Evolutionary conservation across 2,329 filamentous ascomycete genomes (phyloP), one percentile per base, ranked within the genome.

Genomic region (Arthrobotrys iridis): DNA sequence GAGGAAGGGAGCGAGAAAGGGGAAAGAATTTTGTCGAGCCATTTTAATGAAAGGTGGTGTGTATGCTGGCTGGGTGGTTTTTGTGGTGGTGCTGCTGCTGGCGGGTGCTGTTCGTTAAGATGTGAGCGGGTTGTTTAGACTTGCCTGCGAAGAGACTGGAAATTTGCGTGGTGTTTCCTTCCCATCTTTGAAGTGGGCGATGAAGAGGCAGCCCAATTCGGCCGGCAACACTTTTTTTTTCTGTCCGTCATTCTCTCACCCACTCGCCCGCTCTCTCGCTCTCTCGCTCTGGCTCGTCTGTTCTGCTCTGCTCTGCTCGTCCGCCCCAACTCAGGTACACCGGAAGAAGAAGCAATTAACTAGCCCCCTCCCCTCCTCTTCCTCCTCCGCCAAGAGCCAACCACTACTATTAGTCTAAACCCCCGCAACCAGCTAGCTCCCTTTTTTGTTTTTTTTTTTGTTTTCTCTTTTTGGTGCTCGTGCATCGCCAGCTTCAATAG

Each of bases 71-170:
- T 46, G 40, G 48, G 46, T 58, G 59, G 59, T 15, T 45, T 28
- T 18, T 35, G 33, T 13, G 52, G 52, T 58, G 33, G 52, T 33
- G 26, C 8, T 15, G 28, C 11, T 26, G 11, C 28, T 24, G 30
- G 46, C 35, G 26, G 22, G 24, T 68, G 50, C 28, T 48, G 52
- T 57, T 68, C 41, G 57, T 62, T 45, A 10, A 40, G 43, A 64
- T 33, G 46, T 73, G 67, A 73, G 70, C 70, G 70, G 70, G 63
- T 55, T 55, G 50, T 74, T 74, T 74, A 60, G 70, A 74, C 62
- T 74, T 74, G 70, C 70, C 68, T 64, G 68, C 50, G 60, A 58
- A 66, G 46, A 57, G 64, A 57, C 57, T 50, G 64, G 64, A 68
- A 68, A 59, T 68, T 68, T 59, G 64, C 60, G 64, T 68, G 64